Base-by-base conservation (phyloP, 257 asterid species). In the Gentiana straminea region DNA sequence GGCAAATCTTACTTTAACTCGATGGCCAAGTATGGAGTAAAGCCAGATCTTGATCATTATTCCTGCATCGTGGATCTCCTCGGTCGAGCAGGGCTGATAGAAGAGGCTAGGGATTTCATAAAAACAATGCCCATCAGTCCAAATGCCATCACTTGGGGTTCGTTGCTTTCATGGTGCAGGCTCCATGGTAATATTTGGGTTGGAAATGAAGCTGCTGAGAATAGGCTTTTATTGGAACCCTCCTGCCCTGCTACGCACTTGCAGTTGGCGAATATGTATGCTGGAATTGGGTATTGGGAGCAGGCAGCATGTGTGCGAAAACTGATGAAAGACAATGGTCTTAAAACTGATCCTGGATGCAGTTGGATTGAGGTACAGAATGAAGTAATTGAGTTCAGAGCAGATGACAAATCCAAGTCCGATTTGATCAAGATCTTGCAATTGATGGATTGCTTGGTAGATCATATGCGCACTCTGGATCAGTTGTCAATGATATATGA, bases 341-440 rank as follows among this genome's bases (percentile, higher is more conserved):
- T 86, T 35, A 79, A 83, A 56, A 81, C 77, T 62, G 95, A 86
- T 60, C 84, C 86, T 5, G 95, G 93, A 24, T 83, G 77, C 49
- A 86, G 95, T 64, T 86, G 95, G 95, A 77, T 86, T 49, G 83
- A 86, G 80, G 70, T 78, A 57, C 75, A 75, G 67, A 86, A 73
- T 79, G 74, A 55, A 67, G 81, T 83, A 56, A 79, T 74, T 55
- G 63, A 65, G 64, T 86, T 87, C 64, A 73, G 82, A 10, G 89
- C 81, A 39, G 94, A 84, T 63, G 94, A 87, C 47, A 73, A 62
- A 51, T 78, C 93, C 24, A 75, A 78, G 63, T 41, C 59, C 49
- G 48, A 35, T 35, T 41, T 41, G n/a, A 35, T 15, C 3, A 58
- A 66, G 39, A 57, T 68, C 52, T 49, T 13, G 8, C 35, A 13